Percentiles rank a stretch among this genome's conserved stretches.
Evolutionary conservation across 1,284 basidiomycete species (phyloP).

Genomic region (Leucoagaricus sp.): DNA sequence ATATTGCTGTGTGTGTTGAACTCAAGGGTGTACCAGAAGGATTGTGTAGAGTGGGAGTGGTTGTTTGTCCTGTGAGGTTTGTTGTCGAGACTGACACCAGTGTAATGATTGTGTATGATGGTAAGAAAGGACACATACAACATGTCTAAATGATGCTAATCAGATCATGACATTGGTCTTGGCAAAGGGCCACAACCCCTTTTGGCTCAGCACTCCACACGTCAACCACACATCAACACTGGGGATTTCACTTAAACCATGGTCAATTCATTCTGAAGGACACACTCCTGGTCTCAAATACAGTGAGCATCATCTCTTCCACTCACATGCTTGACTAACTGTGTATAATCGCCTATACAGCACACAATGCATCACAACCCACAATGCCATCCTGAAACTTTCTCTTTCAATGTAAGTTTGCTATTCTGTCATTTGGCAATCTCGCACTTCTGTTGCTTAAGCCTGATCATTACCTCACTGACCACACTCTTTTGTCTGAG

Average conservation of each 20-base stretch:
- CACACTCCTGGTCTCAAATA: slow-evolving; percentile 35
- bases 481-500: slow-evolving; percentile 28
- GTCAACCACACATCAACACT: no score
- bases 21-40: no score
- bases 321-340: background rate
- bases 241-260: slow-evolving; percentile 33
- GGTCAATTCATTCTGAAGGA: slow-evolving; percentile 35
- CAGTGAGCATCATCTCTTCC: slow-evolving; percentile 18
- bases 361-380: slow-evolving; percentile 36
- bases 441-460: background rate
- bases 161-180: no score
- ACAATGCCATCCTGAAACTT: slow-evolving; percentile 25
- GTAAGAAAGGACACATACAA: no score
- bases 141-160: no score
- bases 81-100: no score
- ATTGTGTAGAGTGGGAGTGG: no score
- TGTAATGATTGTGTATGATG: no score
- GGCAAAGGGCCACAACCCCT: slow-evolving; percentile 33
- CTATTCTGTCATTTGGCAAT: background rate
- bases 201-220: slow-evolving; percentile 36
- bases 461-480: slow-evolving; percentile 33
- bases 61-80: no score
- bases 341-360: slow-evolving; percentile 15
- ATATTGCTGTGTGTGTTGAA: no score
- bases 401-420: slow-evolving; percentile 25